Evolutionary conservation across 108 stramenopile species (phyloP), one percentile per base, ranked within the genome.

Genomic region (Aurantiochytrium sp.): DNA sequence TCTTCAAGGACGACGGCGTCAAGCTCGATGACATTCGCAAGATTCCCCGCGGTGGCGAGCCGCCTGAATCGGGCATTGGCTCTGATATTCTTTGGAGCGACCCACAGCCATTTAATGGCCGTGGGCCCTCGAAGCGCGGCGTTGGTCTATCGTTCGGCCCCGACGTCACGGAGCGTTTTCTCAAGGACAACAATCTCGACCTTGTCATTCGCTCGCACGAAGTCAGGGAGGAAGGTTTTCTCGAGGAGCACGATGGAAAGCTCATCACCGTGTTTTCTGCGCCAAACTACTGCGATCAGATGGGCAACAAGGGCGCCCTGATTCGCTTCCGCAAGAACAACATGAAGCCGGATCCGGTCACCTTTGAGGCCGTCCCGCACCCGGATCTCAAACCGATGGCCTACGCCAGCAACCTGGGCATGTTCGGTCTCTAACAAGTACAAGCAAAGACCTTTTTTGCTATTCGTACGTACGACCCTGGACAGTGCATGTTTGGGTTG

Each of bases 251-350:
- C 93, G 97, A 95, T n/a, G 98, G 97, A n/a, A 96, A 96, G 91
- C 97, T 97, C 58, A 96, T 99, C 60, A 99, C 99, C 28, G 97
- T 99, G 49, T 99, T 99, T 92, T 95, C 94, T 12, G 99, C 99
- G 47, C 99, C 99, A 8, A 99, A 99, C 92, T 99, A 99, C 93
- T 99, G 99, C 92, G 99, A 99, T 89, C 95, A 96, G 64, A 99
- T 99, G 99, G 99, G 98, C 43, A 99, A 99, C 93, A 98, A 98
- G 91, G 99, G 98, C 58, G 99, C 98, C 42, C 97, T 97, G 89
- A 97, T 99, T 89, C 96, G 96, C 89, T 97, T 99, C 92, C 64
- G 64, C 42, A 92, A 94, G 47, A 94, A 91, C 59, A 90, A 73
- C 8, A 90, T 96, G 90, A 93, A 96, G 88, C 97, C 97, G 19